These are phyloP conservation scores for Rhizophora mangle DNA, from an alignment of 345 rosid species.

Conservation along the genomic window DNA sequence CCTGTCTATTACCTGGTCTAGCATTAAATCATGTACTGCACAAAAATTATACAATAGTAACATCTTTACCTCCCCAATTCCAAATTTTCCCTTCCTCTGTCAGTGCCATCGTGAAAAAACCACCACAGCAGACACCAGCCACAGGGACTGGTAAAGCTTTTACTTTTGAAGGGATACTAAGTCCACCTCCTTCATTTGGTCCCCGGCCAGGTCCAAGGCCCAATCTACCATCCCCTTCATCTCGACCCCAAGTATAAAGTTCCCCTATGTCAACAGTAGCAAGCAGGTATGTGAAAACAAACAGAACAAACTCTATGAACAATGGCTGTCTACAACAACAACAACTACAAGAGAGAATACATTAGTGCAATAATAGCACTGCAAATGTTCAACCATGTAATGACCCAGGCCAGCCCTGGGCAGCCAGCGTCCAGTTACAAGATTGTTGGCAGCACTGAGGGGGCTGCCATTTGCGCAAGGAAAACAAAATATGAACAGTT, in stretches of 20 bases:
- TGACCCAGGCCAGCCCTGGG: no score
- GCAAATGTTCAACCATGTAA: no score
- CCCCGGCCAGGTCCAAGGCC: constrained; percentile 93
- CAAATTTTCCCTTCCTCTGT: constrained; percentile 77
- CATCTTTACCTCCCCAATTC: constrained; percentile 82
- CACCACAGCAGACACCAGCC: constrained; percentile 82
- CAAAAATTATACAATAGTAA: background rate
- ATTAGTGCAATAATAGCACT: no score
- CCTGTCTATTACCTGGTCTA: no score
- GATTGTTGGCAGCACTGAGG: background rate
- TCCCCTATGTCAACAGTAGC: constrained; percentile 50
- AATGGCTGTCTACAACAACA: no score
- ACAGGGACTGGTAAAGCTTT: constrained; percentile 62
- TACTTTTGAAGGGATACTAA: constrained; percentile 78
- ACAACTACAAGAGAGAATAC: no score
- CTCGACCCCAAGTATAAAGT: constrained; percentile 87
- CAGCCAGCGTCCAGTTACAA: no score
- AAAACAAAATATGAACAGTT: background rate
- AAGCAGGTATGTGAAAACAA: background rate
- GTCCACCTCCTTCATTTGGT: constrained; percentile 91
- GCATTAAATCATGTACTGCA: no score
- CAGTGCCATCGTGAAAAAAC: constrained; percentile 77
- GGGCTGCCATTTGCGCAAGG: background rate
- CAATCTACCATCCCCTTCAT: constrained; percentile 93
- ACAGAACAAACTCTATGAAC: background rate